A percentile compares a stretch with the other conserved stretches of the same genome.
Conservation (phyloP, 2,329 filamentous ascomycete genomes). For the Fusarium floridanum region DNA sequence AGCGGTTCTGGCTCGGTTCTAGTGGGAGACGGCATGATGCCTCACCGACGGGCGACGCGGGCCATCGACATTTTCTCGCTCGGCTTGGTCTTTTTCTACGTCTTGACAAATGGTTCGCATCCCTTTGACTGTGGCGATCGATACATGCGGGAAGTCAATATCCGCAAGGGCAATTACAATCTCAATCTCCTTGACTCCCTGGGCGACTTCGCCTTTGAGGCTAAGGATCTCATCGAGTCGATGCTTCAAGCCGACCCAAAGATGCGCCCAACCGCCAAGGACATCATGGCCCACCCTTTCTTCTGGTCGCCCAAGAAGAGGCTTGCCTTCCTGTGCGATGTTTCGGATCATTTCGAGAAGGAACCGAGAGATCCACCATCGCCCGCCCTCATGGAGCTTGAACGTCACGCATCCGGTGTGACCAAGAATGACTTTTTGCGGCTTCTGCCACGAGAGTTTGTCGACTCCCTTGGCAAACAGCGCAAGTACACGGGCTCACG, state of each 20-base stretch:
- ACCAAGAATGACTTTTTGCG: conserved; percentile 83
- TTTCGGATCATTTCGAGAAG: conserved; percentile 96
- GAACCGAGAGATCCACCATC: conserved; percentile 88
- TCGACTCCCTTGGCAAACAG: conserved; percentile 92
- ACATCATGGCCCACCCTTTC: conserved; percentile 93
- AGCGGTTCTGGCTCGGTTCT: conserved; percentile 72
- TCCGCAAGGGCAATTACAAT: conserved; percentile 87
- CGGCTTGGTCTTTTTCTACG: conserved; percentile 98
- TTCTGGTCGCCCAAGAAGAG: conserved; percentile 95
- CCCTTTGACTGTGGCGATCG: conserved; percentile 95
- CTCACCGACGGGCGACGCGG: conserved; percentile 84
- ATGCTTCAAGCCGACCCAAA: conserved; percentile 76
- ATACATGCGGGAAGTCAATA: conserved; percentile 97
- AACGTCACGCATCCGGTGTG: conserved; percentile 64
- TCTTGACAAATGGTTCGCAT: conserved; percentile 92
- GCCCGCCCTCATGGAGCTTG: conserved; percentile 70
- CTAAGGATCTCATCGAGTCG: conserved; percentile 84
- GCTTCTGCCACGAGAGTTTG: conserved; percentile 81
- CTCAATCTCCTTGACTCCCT: conserved; percentile 79
- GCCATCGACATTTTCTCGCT: conserved; percentile 98
- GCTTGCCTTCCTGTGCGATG: conserved; percentile 92
- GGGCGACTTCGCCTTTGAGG: conserved; percentile 87
- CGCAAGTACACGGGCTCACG: conserved; percentile 90
- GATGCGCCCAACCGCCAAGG: conserved; percentile 75
- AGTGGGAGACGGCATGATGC: conserved; percentile 68